Base-by-base conservation (phyloP, 1,284 basidiomycete species). In the Rhizopogon hawkerae region DNA sequence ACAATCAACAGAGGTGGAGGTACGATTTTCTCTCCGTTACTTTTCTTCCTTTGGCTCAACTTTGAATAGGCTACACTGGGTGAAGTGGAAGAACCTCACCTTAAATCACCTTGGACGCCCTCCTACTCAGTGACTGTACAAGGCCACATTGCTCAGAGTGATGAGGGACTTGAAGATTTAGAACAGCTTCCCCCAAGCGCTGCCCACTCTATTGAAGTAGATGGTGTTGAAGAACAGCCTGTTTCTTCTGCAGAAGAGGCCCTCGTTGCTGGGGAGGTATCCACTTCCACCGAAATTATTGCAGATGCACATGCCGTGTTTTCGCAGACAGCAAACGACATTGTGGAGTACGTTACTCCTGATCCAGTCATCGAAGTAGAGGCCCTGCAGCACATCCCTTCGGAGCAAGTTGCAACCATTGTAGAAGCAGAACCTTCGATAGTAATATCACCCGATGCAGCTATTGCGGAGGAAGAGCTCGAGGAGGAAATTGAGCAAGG, bases 81-180 rank as follows among this genome's bases (percentile, higher is more conserved):
- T 6, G 41, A 33, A 33, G 4, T 8, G 13, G 41, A 43, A 57
- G 36, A 42, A 48, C 14, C 52, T 50, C 10, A 53, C 10, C 63
- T 61, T 3, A 49, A 38, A 38, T 56, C 56, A 3, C 56, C 56
- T 37, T 57, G 56, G 56, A 54, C 56, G 13, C 55, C 56, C 5
- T 57, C 56, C 5, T 57, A 56, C 38, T 54, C 56, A 0, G 56
- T 57, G 23, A 57, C 55, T 5, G 50, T 31, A 13, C 54, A 55
- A 37, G 54, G 54, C 21, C 36, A 31, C 3, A 10, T 36, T 9
- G 38, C 10, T 31, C 41, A 49, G 21, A 31, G 18, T 31, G 35
- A 49, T 11, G 38, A 51, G 36, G 53, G 29, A 23, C 52, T 54
- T 14, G 47, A 49, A 38, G 44, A 52, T 13, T 21, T 51, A 10